phyloP scores from a whole-genome alignment of 176 grass and related monocot species.

The Oryza meyeriana region DNA sequence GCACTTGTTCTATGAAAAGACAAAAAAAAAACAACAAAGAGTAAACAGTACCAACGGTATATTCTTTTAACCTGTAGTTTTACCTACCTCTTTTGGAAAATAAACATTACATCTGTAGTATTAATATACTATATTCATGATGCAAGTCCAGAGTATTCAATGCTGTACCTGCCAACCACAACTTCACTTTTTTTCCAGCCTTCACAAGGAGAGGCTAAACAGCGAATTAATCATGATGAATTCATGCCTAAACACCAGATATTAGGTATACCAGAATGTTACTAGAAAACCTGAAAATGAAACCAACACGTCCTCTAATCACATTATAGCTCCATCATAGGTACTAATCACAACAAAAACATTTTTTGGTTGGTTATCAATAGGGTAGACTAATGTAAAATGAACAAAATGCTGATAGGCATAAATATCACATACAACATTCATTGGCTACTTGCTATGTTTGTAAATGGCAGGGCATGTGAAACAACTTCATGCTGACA shows the following conservation, averaged over 20 bases:
- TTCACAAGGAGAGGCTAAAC: background rate
- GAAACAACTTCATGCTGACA: background rate
- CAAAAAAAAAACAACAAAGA: background rate
- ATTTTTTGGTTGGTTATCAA: background rate
- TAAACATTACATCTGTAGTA: background rate
- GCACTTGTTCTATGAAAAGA: background rate
- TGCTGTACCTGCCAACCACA: background rate
- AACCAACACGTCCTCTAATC: background rate
- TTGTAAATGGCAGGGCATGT: background rate
- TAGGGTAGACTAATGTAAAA: background rate
- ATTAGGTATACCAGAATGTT: background rate
- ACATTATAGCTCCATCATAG: background rate
- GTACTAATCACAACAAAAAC: background rate
- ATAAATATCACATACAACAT: background rate
- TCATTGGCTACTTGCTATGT: background rate
- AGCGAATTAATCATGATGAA: background rate
- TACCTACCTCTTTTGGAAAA: background rate
- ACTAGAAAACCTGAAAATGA: too few relatives aligned
- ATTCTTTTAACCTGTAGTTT: background rate
- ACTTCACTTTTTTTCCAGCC: background rate
- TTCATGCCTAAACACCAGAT: background rate
- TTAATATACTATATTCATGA: background rate
- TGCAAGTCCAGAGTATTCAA: background rate
- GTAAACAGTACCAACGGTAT: background rate
- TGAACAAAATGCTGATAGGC: background rate